These are phyloP conservation scores for Marasmius oreades DNA, from an alignment of 1,284 basidiomycete genomes.

Conservation along the genomic window DNA sequence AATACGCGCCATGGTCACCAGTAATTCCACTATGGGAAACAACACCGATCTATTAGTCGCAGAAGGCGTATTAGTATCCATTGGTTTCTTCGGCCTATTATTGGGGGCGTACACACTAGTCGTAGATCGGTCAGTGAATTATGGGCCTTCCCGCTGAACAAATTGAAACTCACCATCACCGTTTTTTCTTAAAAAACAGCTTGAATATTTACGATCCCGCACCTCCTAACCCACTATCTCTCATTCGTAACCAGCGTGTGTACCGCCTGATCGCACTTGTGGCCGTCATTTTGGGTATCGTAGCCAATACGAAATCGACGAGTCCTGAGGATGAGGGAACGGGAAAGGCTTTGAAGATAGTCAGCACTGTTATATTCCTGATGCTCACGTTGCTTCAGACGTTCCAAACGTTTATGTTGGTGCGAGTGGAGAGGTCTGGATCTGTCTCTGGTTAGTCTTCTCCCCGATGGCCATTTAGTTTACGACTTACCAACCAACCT, in stretches of 20 bases:
- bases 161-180: neutral
- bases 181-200: too few relatives aligned
- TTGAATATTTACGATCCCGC: neutral
- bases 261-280: conserved; percentile 19
- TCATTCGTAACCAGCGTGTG: conserved; percentile 25
- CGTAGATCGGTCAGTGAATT: conserved; percentile 17
- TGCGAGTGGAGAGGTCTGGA: conserved; percentile 18
- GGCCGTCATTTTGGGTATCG: conserved; percentile 30
- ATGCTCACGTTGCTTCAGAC: conserved; percentile 38
- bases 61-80: conserved; percentile 13
- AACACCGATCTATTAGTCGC: conserved; percentile 13
- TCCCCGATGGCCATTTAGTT: neutral
- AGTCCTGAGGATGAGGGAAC: neutral
- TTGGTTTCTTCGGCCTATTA: conserved; percentile 26
- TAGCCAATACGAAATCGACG: conserved; percentile 2
- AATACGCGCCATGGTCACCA: conserved; percentile 12
- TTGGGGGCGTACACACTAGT: conserved; percentile 20
- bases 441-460: conserved; percentile 8
- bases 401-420: conserved; percentile 34
- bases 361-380: conserved; percentile 43
- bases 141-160: neutral
- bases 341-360: conserved; percentile 28
- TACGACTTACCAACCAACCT: neutral
- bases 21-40: conserved; percentile 10
- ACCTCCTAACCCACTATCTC: conserved; percentile 18